These are phyloP conservation scores for Pseudomassariella vexata DNA, from an alignment of 2,329 filamentous ascomycete species.

Conservation along the genomic window DNA sequence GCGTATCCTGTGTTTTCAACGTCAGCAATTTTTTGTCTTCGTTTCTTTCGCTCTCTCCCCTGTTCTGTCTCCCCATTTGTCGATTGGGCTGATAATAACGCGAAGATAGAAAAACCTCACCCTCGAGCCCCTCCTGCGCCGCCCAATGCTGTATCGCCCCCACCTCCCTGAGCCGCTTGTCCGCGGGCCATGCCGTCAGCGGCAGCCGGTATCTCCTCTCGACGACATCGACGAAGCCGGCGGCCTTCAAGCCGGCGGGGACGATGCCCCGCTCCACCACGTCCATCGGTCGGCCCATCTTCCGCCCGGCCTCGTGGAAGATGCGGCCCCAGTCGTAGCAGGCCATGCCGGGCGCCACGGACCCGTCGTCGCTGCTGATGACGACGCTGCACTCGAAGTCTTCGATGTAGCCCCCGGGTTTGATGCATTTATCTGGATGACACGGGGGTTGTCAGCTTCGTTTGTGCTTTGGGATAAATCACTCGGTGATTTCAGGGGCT, in stretches of 20 bases:
- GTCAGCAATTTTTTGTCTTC: too few species aligned
- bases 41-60: too few species aligned
- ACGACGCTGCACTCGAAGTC: slow-evolving; percentile 18
- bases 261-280: not conserved
- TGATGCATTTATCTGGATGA: slow-evolving; percentile 44
- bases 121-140: not conserved
- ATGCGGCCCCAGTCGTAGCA: not conserved
- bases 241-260: not conserved
- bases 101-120: not conserved
- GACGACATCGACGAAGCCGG: slow-evolving; percentile 4
- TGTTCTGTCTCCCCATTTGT: too few species aligned
- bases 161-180: slow-evolving; percentile 3
- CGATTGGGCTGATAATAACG: too few species aligned
- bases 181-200: not conserved
- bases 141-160: slow-evolving; percentile 1
- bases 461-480: too few species aligned
- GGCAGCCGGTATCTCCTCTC: slow-evolving; percentile 3
- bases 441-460: too few species aligned
- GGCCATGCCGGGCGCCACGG: slow-evolving; percentile 13
- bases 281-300: slow-evolving; percentile 1
- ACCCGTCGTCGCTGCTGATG: slow-evolving; percentile 21
- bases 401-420: slow-evolving; percentile 41
- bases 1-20: not conserved
- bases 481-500: too few species aligned
- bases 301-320: not conserved